Base-by-base conservation (phyloP, 1,284 basidiomycete genomes). In the Pholiota adiposa region DNA sequence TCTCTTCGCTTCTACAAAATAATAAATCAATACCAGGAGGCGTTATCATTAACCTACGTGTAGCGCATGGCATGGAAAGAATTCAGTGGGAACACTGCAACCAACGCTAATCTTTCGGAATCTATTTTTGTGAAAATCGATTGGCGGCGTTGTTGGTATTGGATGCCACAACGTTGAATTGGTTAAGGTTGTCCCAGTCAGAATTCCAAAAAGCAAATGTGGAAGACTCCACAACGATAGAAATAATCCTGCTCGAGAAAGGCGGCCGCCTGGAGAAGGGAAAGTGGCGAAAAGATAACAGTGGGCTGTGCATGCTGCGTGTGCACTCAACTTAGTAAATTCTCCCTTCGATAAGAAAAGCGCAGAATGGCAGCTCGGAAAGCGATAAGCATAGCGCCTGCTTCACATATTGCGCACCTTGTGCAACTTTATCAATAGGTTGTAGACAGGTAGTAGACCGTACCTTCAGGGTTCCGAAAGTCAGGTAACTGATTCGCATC, bases 321-420 rank as follows among this genome's bases (percentile, higher is more conserved):
- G 8, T 23, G 6, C n/a, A n/a, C 51, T 38, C 38, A 43, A 40
- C 19, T 40, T 53, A 43, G 51, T 40, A 34, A 25, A 46, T 36
- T 46, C 25, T 56, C 36, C 25, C 48, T 50, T 18, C 31, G 54
- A 56, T 50, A 56, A 56, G 44, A 56, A 50, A 36, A 50, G 31
- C 27, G n/a, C 25, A 34, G 14, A 38, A 43, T 25, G 34, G n/a
- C 19, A 29, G 44, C 12, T 40, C 9, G 23, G 18, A 40, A 34
- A 49, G 23, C 46, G 54, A 50, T 50, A 50, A 50, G 44, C 21
- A 29, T 44, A 54, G 29, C 25, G 40, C 40, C 29, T 46, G 9
- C 36, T 38, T 50, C 23, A 40, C 4, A 41, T 2, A 48, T 21
- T 21, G 44, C 12, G 43, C 46, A 56, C 44, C 16, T 50, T 56